Evolutionary conservation across 768 basidiomycete species (phyloP), one percentile per base, ranked within the genome.

Genomic region (Stropharia rugosoannulata): DNA sequence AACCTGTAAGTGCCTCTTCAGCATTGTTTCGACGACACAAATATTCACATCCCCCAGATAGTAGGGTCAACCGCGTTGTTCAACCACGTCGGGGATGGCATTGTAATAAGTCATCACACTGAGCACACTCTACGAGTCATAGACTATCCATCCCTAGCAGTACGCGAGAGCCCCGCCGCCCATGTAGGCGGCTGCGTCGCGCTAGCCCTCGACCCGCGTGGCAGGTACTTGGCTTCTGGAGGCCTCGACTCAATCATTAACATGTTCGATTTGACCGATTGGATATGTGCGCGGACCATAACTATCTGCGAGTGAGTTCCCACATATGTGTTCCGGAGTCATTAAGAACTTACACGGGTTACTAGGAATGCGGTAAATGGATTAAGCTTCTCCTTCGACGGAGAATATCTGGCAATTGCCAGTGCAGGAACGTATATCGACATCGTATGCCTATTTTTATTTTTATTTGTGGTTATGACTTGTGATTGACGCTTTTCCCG

Each of bases 231-330:
- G 39, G 89, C 89, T 1, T 87, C 89, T 1, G 90, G 90, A 32
- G 90, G 90, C 11, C 79, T 82, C 53, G 90, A 93, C 65, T 89
- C 89, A 7, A 92, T 93, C 52, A 85, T 93, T 46, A 89, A 91
- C 63, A 73, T 93, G 66, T 91, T 90, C 63, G 90, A 92, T 66
- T 62, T 86, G 55, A 75, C 77, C n/a, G 87, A 91, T 56, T 91
- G 89, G 90, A 88, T 93, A 62, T 87, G 85, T 57, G 80, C 82
- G 4, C 79, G 87, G 44, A 90, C 89, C 15, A 89, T 92, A 57
- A 82, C 86, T 16, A 77, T 83, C 19, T 90, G 88, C 85, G 90
- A 93, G 90, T 93, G 65, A 60, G 88, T 82, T 27, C 11, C 6
- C 12, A 32, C 29, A 42, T 19, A 13, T 32, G 22, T 19, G 5